These are phyloP conservation scores for Peronospora farinosa DNA, from an alignment of 352 stramenopile genomes.

Conservation along the genomic window DNA sequence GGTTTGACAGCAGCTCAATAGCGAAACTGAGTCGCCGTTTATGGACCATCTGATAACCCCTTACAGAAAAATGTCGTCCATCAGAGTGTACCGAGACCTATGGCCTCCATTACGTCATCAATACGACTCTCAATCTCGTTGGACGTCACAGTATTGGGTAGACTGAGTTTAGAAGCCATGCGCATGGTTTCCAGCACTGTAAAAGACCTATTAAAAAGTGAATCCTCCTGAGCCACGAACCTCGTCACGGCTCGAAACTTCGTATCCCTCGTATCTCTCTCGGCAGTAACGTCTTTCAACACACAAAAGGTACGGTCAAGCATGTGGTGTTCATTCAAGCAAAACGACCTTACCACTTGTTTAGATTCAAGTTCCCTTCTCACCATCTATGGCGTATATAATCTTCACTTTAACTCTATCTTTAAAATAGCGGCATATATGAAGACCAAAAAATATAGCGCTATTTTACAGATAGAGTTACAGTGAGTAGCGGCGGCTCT, in stretches of 20 bases:
- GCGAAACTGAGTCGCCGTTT: conserved; percentile 72
- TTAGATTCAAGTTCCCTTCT: too few species aligned
- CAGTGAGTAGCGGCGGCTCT: too few species aligned
- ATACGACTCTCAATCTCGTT: conserved; percentile 32
- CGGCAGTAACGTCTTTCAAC: too few species aligned
- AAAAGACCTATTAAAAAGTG: conserved; percentile 56
- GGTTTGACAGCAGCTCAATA: conserved; percentile 15
- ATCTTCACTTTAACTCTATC: too few species aligned
- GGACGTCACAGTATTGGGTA: conserved; percentile 31
- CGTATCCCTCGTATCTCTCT: too few species aligned
- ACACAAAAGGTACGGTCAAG: too few species aligned
- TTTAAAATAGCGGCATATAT: too few species aligned
- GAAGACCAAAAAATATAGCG: too few species aligned
- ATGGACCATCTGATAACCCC: conserved; percentile 69
- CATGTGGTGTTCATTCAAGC: too few species aligned
- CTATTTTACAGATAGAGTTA: too few species aligned
- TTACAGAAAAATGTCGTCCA: conserved; percentile 73
- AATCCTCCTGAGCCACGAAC: conserved; percentile 70
- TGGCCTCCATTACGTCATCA: conserved; percentile 41
- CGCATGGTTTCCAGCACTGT: conserved; percentile 59
- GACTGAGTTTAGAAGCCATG: conserved; percentile 54
- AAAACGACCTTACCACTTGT: too few species aligned
- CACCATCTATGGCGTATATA: too few species aligned
- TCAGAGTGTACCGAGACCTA: conserved; percentile 56
- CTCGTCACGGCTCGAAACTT: conserved; percentile 44